Evolutionary conservation across 352 stramenopile genomes (phyloP).

Genomic region (Thraustochytrium sp.): DNA sequence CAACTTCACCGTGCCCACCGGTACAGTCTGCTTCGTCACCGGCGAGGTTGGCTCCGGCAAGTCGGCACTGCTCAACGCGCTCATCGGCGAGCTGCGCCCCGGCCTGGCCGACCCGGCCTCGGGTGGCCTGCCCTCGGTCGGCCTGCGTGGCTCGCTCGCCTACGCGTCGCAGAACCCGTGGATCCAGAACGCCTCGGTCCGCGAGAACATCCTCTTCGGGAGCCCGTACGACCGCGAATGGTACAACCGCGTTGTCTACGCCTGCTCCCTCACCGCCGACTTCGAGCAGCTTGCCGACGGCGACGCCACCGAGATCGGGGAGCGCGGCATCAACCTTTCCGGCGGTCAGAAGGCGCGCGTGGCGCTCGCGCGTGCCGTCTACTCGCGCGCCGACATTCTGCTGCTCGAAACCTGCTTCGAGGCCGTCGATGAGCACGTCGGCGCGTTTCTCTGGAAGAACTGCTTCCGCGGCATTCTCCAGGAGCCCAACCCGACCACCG

Average conservation of each 20-base stretch:
- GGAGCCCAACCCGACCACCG: constrained; percentile 45
- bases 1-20: constrained; percentile 34
- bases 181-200: constrained; percentile 89
- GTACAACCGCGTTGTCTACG: constrained; percentile 63
- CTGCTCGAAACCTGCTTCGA: constrained; percentile 91
- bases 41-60: constrained; percentile 90
- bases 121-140: constrained; percentile 61
- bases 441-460: constrained; percentile 83
- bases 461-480: constrained; percentile 72
- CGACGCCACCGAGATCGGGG: constrained; percentile 85
- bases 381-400: constrained; percentile 62
- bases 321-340: constrained; percentile 94
- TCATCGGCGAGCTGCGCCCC: constrained; percentile 75
- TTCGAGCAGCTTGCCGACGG: constrained; percentile 65
- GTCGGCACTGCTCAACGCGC: constrained; percentile 80
- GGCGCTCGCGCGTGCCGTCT: constrained; percentile 63
- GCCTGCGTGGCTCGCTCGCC: constrained; percentile 74
- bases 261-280: constrained; percentile 68
- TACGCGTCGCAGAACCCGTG: constrained; percentile 90
- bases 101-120: background rate
- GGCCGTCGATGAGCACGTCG: constrained; percentile 94
- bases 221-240: constrained; percentile 61
- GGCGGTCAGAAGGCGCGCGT: constrained; percentile 81
- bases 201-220: constrained; percentile 93
- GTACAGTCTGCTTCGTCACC: constrained; percentile 71